Percentiles rank a stretch among this genome's conserved stretches.
Evolutionary conservation across 495 filamentous ascomycete species (phyloP).

Genomic region (Saxispiralis lemnorum): DNA sequence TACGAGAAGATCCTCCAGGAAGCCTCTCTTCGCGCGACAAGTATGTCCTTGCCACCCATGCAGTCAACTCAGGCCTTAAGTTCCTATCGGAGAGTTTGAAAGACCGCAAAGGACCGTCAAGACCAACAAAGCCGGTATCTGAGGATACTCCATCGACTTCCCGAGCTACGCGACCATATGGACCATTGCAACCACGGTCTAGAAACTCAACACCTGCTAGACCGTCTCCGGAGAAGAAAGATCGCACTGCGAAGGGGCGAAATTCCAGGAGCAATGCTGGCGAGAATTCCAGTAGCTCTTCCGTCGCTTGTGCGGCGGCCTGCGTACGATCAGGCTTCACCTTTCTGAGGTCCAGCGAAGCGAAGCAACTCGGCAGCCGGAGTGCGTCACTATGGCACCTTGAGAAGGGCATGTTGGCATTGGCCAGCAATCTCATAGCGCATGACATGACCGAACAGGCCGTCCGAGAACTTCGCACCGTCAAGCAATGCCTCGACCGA

Average conservation of each 20-base stretch:
- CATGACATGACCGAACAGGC: constrained; percentile 60
- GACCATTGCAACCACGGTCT: constrained; percentile 17
- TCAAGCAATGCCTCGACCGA: constrained; percentile 46
- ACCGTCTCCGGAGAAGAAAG: constrained; percentile 4
- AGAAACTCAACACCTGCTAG: constrained; percentile 1
- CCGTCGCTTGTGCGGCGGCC: constrained; percentile 36
- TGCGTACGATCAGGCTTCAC: constrained; percentile 61
- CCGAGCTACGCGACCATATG: not conserved
- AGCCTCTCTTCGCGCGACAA: constrained; percentile 8
- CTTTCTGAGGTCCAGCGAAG: constrained; percentile 44
- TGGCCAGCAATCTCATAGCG: constrained; percentile 54
- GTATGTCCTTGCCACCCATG: constrained; percentile 15
- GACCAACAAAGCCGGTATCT: no score
- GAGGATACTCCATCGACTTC: not conserved
- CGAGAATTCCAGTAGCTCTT: not conserved
- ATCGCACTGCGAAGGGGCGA: not conserved
- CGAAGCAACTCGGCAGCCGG: constrained; percentile 24
- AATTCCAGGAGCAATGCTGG: not conserved
- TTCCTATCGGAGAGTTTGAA: constrained; percentile 58
- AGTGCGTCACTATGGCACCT: constrained; percentile 51
- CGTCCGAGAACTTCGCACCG: constrained; percentile 51
- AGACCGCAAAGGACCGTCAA: not conserved
- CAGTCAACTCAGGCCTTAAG: constrained; percentile 28
- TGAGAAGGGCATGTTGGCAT: constrained; percentile 63
- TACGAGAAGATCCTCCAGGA: constrained; percentile 4